Conservation (phyloP, 495 filamentous ascomycete genomes). For the Aspergillus egyptiacus region DNA sequence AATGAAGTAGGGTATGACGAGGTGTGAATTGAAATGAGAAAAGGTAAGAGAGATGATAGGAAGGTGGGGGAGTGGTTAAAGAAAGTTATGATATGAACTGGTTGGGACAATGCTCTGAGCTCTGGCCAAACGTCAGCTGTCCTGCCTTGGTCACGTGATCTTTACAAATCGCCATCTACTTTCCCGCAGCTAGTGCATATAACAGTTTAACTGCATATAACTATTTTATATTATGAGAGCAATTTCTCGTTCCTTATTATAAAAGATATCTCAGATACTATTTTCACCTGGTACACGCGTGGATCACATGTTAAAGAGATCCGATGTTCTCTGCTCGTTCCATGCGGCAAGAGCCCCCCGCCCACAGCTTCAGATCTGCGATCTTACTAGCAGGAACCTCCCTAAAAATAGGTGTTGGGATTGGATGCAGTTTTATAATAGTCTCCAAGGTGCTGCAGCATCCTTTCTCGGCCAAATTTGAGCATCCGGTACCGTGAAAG, state of each 20-base stretch:
- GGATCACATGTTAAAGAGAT: too few species aligned
- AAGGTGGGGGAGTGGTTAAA: slow-evolving; percentile 4
- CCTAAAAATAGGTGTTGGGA: slow-evolving; percentile 8
- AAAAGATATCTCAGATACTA: too few species aligned
- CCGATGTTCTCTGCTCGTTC: too few species aligned
- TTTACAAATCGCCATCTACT: slow-evolving; percentile 19
- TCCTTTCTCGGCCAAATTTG: slow-evolving; percentile 52
- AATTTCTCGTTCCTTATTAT: too few species aligned
- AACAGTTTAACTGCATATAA: too few species aligned
- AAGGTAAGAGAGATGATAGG: slow-evolving; percentile 5
- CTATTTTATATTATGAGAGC: not conserved
- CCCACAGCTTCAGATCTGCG: not conserved
- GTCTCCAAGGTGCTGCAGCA: slow-evolving; percentile 41
- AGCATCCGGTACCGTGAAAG: slow-evolving; percentile 69
- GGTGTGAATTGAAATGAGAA: not conserved
- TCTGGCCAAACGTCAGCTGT: slow-evolving; percentile 39
- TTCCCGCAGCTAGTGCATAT: too few species aligned
- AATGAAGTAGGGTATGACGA: not conserved
- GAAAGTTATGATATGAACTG: slow-evolving; percentile 14
- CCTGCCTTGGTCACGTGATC: slow-evolving; percentile 34
- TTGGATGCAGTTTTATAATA: not conserved
- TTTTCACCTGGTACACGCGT: too few species aligned
- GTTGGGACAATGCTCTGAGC: slow-evolving; percentile 31
- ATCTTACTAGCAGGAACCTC: not conserved
- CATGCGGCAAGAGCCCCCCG: not conserved